Evolutionary conservation across 208 protist genomes (phyloP).

Genomic region (Wallacemonas collosoma): DNA sequence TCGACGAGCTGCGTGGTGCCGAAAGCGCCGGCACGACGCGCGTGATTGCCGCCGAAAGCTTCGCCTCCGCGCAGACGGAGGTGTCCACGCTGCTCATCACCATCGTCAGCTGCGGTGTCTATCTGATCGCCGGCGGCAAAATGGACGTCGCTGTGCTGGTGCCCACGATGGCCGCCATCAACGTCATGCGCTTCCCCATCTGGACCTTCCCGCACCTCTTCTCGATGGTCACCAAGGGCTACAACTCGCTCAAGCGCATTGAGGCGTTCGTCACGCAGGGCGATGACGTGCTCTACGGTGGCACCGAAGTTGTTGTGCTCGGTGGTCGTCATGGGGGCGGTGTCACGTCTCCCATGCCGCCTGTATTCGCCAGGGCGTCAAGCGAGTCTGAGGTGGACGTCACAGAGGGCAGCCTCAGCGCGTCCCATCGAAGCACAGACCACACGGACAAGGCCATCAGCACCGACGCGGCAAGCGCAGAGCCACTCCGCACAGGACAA

Average conservation of each 20-base stretch:
- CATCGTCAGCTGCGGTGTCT: slow-evolving; percentile 61
- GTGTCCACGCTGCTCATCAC: slow-evolving; percentile 61
- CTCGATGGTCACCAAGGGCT: slow-evolving; percentile 56
- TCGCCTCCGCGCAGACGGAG: slow-evolving; percentile 56
- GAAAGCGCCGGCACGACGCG: slow-evolving; percentile 53
- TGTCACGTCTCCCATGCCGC: neutral
- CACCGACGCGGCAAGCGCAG: neutral
- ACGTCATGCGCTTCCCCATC: slow-evolving; percentile 72
- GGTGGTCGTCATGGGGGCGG: neutral
- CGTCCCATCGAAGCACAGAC: slow-evolving; percentile 2
- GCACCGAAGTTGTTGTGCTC: slow-evolving; percentile 11
- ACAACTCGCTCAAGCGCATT: slow-evolving; percentile 60
- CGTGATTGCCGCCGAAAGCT: slow-evolving; percentile 42
- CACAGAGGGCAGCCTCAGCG: slow-evolving; percentile 9
- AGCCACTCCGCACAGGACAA: neutral
- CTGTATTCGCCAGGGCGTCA: neutral
- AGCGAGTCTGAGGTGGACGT: slow-evolving; percentile 6
- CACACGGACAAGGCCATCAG: neutral
- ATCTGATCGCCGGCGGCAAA: slow-evolving; percentile 51
- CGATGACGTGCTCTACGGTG: slow-evolving; percentile 29
- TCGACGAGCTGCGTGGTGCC: slow-evolving; percentile 36
- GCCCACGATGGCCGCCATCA: slow-evolving; percentile 71
- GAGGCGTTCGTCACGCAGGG: slow-evolving; percentile 51
- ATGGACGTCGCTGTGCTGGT: slow-evolving; percentile 71
- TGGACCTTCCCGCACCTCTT: slow-evolving; percentile 67